phyloP scores from a whole-genome alignment of 2,329 filamentous ascomycete species.

The Gyromitra esculenta region DNA sequence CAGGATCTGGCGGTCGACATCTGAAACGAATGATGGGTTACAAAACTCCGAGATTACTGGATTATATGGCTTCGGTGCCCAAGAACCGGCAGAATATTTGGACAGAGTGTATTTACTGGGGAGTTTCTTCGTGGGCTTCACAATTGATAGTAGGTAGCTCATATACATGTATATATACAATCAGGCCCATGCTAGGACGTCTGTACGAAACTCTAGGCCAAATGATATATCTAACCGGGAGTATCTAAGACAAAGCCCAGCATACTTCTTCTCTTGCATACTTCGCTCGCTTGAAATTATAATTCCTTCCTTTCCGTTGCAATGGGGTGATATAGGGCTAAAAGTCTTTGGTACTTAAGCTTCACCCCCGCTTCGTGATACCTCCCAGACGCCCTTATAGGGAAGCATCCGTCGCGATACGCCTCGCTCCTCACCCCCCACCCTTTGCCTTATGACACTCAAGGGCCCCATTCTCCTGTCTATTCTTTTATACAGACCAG shows the following conservation, averaged over 20 bases:
- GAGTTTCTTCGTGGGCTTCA: not conserved
- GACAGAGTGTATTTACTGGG: not conserved
- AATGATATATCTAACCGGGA: slow-evolving; percentile 1
- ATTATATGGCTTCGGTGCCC: not conserved
- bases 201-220: not conserved
- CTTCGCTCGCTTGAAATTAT: not conserved
- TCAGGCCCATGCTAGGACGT: not conserved
- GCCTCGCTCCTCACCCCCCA: too few relatives aligned
- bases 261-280: not conserved
- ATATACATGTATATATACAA: not conserved
- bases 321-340: not conserved
- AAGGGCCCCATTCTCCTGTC: too few relatives aligned
- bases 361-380: not conserved
- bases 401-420: too few relatives aligned
- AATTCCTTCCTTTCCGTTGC: not conserved
- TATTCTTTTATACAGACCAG: too few relatives aligned
- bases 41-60: not conserved
- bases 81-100: not conserved
- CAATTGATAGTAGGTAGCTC: not conserved
- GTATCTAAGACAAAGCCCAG: not conserved
- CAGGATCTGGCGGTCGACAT: too few relatives aligned
- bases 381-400: too few relatives aligned
- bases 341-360: not conserved
- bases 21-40: not conserved
- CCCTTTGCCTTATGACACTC: too few relatives aligned